A percentile compares a stretch with the other conserved stretches of the same genome.
Conservation (phyloP, 2,329 filamentous ascomycete genomes). For the Fusarium tjaetaba region DNA sequence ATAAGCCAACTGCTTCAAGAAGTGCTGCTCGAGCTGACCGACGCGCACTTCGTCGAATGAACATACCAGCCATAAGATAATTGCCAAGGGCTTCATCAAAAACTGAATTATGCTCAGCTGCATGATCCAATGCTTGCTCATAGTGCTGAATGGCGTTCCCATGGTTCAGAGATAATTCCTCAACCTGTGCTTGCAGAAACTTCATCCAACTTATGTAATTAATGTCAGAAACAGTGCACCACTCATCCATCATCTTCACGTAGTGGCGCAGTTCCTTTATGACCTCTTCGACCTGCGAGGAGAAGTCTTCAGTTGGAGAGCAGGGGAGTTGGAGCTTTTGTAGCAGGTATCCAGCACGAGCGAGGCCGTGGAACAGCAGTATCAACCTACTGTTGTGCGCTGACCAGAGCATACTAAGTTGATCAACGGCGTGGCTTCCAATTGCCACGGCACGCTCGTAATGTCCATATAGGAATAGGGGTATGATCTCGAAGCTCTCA, state of each 20-base stretch:
- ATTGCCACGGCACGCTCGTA: conserved; percentile 68
- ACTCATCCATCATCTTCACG: conserved; percentile 70
- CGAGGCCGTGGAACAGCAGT: conserved; percentile 69
- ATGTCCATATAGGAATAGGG: conserved; percentile 71
- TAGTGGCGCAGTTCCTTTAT: conserved; percentile 64
- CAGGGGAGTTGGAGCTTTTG: conserved; percentile 60
- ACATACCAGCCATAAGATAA: conserved; percentile 77
- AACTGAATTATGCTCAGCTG: conserved; percentile 71
- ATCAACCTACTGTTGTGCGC: conserved; percentile 66
- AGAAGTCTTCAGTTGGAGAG: conserved; percentile 54
- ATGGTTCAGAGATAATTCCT: conserved; percentile 68
- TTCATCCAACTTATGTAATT: conserved; percentile 78
- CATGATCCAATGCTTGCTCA: conserved; percentile 77
- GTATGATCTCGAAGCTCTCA: conserved; percentile 71
- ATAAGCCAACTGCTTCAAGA: conserved; percentile 73
- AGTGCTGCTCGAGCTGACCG: conserved; percentile 76
- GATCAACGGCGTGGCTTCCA: conserved; percentile 60
- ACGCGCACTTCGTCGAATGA: conserved; percentile 71
- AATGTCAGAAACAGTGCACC: conserved; percentile 70
- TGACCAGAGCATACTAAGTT: conserved; percentile 65
- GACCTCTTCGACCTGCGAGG: conserved; percentile 57
- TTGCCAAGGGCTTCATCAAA: conserved; percentile 79
- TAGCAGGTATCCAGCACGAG: conserved; percentile 63
- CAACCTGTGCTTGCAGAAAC: conserved; percentile 73
- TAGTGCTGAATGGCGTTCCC: conserved; percentile 70